Evolutionary conservation across 371 early-diverging fungal genomes (phyloP), one percentile per base, ranked within the genome.

Genomic region (Saksenaea oblongispora): DNA sequence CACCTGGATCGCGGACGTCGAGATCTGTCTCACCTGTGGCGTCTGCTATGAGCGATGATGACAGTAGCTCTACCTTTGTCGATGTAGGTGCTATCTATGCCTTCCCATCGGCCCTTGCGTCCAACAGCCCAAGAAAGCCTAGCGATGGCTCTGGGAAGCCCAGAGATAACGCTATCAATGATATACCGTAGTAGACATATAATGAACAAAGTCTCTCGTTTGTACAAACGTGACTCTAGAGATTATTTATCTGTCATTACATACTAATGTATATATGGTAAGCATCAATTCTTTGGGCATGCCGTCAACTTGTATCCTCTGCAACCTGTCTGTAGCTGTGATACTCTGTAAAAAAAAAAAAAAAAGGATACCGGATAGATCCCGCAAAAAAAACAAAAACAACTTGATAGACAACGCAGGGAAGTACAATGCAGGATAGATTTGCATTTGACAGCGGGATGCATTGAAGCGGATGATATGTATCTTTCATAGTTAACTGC

Each of bases 11-110:
- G 70, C 63, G 70, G 70, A 41, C 67, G 70, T 13, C 67, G 65
- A 35, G 42, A 72, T 41, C 67, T 57, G 34, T 56, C n/a, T 42
- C 27, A 15, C 62, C 11, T 34, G 34, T 28, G 35, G 36, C 28
- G 34, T 60, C 53, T 28, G 56, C 37, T 27, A 54, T 31, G 18
- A 61, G 65, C 55, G 73, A 72, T 55, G 75, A 78, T 61, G 61
- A 64, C 37, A 67, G 64, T 27, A 63, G 63, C 24, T 63, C 71
- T 14, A 62, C 72, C 0, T 78, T 73, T 67, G 75, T 78, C 2
- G 78, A 78, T 62, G 78, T 73, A 5, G 78, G 63, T 0, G 62
- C 71, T 13, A 72, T 74, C 69, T 74, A 70, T 68, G 59, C 77
- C 1, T 76, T 73, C 39, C 41, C 65, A 11, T 22, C 51, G 9